Percentiles rank a stretch among this genome's conserved stretches.
Evolutionary conservation across 179 eudicot genomes (phyloP).

Genomic region (Beta lomatogona): DNA sequence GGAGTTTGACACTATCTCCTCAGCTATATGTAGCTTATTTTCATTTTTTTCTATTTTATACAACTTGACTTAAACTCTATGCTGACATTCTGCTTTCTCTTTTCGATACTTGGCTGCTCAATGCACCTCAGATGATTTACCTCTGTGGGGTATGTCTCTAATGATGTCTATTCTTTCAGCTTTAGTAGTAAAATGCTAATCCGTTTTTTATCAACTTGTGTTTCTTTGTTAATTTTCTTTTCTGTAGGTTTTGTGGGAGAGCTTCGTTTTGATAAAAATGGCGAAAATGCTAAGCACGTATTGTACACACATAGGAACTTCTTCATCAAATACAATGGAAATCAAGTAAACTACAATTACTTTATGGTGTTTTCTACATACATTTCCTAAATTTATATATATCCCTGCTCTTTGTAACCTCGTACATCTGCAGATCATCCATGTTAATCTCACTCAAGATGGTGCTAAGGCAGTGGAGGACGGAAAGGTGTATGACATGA

Average conservation of each 20-base stretch:
- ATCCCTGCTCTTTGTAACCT: constrained; percentile 1
- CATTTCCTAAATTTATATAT: not conserved
- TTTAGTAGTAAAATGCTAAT: constrained; percentile 1
- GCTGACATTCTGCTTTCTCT: constrained; percentile 33
- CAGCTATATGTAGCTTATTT: not conserved
- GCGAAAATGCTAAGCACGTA: constrained; percentile 64
- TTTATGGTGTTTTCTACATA: not conserved
- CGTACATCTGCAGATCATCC: constrained; percentile 65
- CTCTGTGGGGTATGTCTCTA: constrained; percentile 81
- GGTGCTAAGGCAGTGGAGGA: constrained; percentile 69
- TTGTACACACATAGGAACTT: constrained; percentile 79
- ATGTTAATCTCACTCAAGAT: constrained; percentile 91
- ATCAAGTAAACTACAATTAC: constrained; percentile 51
- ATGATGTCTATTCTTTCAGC: not conserved
- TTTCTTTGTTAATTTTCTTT: not conserved
- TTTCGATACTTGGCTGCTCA: constrained; percentile 28
- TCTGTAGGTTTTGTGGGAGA: constrained; percentile 82
- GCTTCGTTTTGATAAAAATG: constrained; percentile 68
- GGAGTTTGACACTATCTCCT: not conserved
- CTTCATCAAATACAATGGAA: constrained; percentile 63
- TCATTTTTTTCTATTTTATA: not conserved
- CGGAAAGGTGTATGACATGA: constrained; percentile 70
- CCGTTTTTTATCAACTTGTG: not conserved
- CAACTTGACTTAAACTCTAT: not conserved
- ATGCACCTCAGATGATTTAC: constrained; percentile 72